Evolutionary conservation across 345 rosid genomes (phyloP).

Genomic region (Dipteronia sinensis): DNA sequence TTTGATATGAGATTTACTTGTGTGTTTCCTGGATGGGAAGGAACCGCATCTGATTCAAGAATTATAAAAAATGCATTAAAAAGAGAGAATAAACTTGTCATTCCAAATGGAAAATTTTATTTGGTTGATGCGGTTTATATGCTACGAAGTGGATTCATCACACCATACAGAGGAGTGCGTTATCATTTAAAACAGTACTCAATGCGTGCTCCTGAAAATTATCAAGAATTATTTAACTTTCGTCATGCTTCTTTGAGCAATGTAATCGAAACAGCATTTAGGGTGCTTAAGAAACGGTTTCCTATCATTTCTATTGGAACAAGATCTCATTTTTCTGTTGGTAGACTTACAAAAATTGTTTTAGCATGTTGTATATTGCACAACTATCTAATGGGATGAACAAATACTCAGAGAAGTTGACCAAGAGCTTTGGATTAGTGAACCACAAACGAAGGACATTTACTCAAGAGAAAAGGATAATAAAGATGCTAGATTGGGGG

Average conservation of each 20-base stretch:
- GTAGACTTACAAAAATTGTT: neutral
- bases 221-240: neutral
- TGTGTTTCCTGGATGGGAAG: too few species aligned
- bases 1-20: too few species aligned
- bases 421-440: neutral
- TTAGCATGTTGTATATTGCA: neutral
- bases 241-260: neutral
- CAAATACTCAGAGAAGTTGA: neutral
- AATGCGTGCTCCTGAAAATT: neutral
- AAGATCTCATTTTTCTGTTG: neutral
- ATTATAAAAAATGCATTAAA: too few species aligned
- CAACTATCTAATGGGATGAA: neutral
- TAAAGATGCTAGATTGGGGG: neutral
- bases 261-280: constrained; percentile 11
- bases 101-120: constrained; percentile 1
- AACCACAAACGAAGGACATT: neutral
- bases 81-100: too few species aligned
- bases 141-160: neutral
- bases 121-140: neutral
- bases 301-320: neutral
- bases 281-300: constrained; percentile 9
- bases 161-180: neutral
- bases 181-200: constrained; percentile 21
- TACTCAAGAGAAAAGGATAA: neutral
- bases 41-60: too few species aligned